Evolutionary conservation across 371 early-diverging fungal genomes (phyloP), one percentile per base, ranked within the genome.

Genomic region (Mortierella polycephala): DNA sequence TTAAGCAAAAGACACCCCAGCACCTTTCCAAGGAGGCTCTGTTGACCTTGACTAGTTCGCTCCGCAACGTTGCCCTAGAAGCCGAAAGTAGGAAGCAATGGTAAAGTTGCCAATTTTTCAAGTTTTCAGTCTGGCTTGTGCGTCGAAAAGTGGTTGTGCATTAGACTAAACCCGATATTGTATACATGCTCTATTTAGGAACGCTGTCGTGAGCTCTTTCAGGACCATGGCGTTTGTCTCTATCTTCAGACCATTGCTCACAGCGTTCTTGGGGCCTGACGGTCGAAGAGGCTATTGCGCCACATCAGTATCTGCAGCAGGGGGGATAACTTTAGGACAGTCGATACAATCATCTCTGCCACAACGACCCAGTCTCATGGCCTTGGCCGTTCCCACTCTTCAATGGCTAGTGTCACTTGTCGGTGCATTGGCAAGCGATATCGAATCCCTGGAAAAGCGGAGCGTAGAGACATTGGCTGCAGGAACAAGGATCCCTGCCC

Each of bases 61-160:
- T 74, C 1, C 62, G 74, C 8, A 74, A 74, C 16, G 59, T 54
- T 11, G 67, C 67, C 5, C 40, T 67, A 18, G 74, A 74, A 18
- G 40, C 74, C 2, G 74, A 74, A 18, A 45, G 64, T 40, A 49
- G 58, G 18, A 63, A 54, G n/a, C 63, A 74, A 50, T 74, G 67
- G 67, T 67, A 45, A 13, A 47, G 41, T 18, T 13, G 9, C 16
- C 40, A 30, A 0, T 37, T 14, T 58, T 42, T 30, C 30, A 30
- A 30, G 30, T 30, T 30, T 30, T 30, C 30, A 30, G 30, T 30
- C 30, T 4, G 30, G 4, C 30, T 30, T 30, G 4, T 30, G 30
- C 30, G 30, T 30, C 30, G 30, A 30, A 30, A 30, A n/a, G 42
- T 16, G 10, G 12, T 3, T 8, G 10, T 40, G 2, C 10, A 37